Percentiles rank a stretch among this genome's conserved stretches.
Evolutionary conservation across 2,329 filamentous ascomycete genomes (phyloP).

Genomic region (Xylaria polymorpha): DNA sequence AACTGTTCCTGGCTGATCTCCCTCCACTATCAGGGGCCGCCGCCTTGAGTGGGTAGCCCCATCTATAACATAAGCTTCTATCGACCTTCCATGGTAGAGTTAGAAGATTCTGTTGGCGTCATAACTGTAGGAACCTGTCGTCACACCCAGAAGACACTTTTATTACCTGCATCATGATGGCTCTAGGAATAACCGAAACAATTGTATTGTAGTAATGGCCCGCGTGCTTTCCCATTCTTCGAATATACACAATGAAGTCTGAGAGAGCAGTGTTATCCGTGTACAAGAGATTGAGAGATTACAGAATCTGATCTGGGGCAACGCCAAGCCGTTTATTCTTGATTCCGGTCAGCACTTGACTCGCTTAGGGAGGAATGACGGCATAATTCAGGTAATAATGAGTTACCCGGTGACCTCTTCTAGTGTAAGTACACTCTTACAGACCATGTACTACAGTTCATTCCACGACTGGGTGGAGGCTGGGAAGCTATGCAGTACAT

Average conservation of each 20-base stretch:
- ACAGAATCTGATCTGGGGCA: conserved; percentile 10
- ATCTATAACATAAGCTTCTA: conserved; percentile 34
- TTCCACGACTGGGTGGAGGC: neutral
- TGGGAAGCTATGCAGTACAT: neutral
- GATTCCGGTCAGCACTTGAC: conserved; percentile 25
- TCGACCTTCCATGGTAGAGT: conserved; percentile 13
- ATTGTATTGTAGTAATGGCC: neutral
- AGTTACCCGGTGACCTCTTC: conserved; percentile 3
- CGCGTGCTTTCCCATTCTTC: neutral
- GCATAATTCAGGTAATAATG: conserved; percentile 18
- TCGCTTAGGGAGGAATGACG: conserved; percentile 22
- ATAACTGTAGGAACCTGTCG: conserved; percentile 1
- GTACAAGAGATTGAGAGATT: conserved; percentile 8
- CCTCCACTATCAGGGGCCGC: neutral
- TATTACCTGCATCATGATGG: neutral
- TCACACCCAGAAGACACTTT: neutral
- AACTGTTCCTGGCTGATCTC: conserved; percentile 24
- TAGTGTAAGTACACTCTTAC: conserved; percentile 4
- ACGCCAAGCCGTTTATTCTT: conserved; percentile 20
- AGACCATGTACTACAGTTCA: neutral
- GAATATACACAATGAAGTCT: neutral
- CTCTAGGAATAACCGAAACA: neutral
- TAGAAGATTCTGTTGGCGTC: conserved; percentile 19
- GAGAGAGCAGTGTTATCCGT: neutral
- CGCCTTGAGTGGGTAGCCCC: conserved; percentile 14